A percentile compares a stretch with the other conserved stretches of the same genome.
Evolutionary conservation across 345 rosid species (phyloP).

Genomic region (Boechera retrofracta): DNA sequence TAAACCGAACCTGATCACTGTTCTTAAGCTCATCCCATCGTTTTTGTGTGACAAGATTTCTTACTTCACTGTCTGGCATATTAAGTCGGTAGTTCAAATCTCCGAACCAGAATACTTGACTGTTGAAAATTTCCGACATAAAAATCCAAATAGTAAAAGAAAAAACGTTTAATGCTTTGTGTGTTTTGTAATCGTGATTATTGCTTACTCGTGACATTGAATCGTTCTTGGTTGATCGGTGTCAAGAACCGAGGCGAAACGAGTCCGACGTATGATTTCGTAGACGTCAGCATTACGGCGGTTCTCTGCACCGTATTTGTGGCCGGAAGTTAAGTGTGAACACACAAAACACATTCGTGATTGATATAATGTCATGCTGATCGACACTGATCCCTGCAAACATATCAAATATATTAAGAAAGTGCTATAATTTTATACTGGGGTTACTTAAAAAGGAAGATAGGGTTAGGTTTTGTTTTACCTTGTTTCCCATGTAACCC

Average conservation of each 20-base stretch:
- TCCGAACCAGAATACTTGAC: conserved; percentile 97
- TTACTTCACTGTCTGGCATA: conserved; percentile 70
- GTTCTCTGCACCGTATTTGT: conserved; percentile 86
- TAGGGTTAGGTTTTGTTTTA: conserved; percentile 36
- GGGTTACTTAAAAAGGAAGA: conserved; percentile 33
- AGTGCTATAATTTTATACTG: neutral
- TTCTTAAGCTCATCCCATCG: conserved; percentile 80
- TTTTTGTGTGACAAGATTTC: conserved; percentile 75
- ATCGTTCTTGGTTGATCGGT: conserved; percentile 81
- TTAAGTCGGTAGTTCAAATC: conserved; percentile 94
- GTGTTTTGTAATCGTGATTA: neutral
- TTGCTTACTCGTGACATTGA: conserved; percentile 86
- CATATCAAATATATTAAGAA: neutral
- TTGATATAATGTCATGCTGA: conserved; percentile 93
- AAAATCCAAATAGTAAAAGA: neutral
- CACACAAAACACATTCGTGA: conserved; percentile 95
- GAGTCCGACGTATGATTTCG: conserved; percentile 83
- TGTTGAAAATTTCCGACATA: conserved; percentile 44
- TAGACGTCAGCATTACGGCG: conserved; percentile 89
- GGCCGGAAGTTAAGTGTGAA: conserved; percentile 98
- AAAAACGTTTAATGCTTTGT: neutral
- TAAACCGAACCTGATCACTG: conserved; percentile 73
- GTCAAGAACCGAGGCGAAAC: conserved; percentile 72
- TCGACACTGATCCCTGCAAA: conserved; percentile 94
- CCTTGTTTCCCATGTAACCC: conserved; percentile 99